Evolutionary conservation across 805 yeast species (phyloP).

Genomic region (Candida palmyrensis): DNA sequence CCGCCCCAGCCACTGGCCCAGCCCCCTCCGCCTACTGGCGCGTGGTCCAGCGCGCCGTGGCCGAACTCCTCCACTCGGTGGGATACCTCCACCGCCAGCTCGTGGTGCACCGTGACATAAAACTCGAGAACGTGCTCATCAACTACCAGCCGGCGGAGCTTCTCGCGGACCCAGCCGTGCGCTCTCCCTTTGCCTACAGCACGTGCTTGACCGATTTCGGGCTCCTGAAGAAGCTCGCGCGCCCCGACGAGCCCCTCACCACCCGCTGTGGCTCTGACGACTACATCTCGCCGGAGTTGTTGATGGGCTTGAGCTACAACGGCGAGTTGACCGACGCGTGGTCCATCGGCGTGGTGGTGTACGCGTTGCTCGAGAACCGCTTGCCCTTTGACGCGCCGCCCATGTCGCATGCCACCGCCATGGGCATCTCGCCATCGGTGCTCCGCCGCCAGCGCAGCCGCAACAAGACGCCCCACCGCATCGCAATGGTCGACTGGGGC

Average conservation of each 20-base stretch:
- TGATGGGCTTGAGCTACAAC: slow-evolving; percentile 87
- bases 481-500: slow-evolving; percentile 88
- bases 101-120: slow-evolving; percentile 87
- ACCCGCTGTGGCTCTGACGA: slow-evolving; percentile 97
- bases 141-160: slow-evolving; percentile 26
- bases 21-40: slow-evolving; percentile 34
- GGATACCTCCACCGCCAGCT: slow-evolving; percentile 60
- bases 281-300: slow-evolving; percentile 89
- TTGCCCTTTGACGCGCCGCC: slow-evolving; percentile 91
- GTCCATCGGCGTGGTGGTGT: slow-evolving; percentile 92
- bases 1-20: too few species aligned
- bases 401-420: slow-evolving; percentile 21
- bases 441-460: slow-evolving; percentile 37
- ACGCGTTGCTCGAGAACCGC: slow-evolving; percentile 77
- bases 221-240: slow-evolving; percentile 63
- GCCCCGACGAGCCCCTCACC: slow-evolving; percentile 57
- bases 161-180: slow-evolving; percentile 12
- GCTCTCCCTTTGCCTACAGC: background rate
- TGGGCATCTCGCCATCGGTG: slow-evolving; percentile 36
- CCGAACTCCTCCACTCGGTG: slow-evolving; percentile 68
- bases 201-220: slow-evolving; percentile 76
- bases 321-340: slow-evolving; percentile 91
- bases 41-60: slow-evolving; percentile 56
- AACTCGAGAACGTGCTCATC: slow-evolving; percentile 76
- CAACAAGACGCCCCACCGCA: slow-evolving; percentile 74